These are phyloP conservation scores for Diplodia seriata DNA, from an alignment of 2,329 filamentous ascomycete species.

Conservation along the genomic window DNA sequence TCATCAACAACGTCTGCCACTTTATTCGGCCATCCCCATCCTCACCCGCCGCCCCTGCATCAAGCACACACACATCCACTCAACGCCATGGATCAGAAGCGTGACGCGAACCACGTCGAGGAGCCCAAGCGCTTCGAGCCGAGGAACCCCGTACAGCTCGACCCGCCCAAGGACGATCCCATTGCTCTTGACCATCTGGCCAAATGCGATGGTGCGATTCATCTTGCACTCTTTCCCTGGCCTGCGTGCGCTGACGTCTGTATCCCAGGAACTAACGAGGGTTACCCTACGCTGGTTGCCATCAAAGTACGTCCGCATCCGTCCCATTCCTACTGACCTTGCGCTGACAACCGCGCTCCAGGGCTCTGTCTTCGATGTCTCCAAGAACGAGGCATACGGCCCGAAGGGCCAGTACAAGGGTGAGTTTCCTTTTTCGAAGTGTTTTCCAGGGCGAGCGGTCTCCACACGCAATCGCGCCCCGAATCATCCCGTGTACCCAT, in stretches of 20 bases:
- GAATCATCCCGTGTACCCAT: not conserved
- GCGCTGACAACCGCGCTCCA: slow-evolving; percentile 47
- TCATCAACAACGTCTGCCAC: slow-evolving; percentile 21
- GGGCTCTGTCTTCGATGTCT: slow-evolving; percentile 95
- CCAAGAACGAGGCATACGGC: slow-evolving; percentile 84
- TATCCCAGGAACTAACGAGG: slow-evolving; percentile 66
- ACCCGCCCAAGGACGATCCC: slow-evolving; percentile 84
- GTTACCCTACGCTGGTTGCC: slow-evolving; percentile 64
- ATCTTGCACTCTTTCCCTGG: slow-evolving; percentile 45
- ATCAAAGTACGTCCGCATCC: slow-evolving; percentile 57
- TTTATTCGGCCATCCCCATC: slow-evolving; percentile 14
- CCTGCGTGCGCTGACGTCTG: not conserved
- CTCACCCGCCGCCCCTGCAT: too few relatives aligned
- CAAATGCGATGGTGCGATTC: slow-evolving; percentile 74
- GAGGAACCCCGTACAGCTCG: slow-evolving; percentile 75
- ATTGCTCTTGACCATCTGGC: slow-evolving; percentile 82
- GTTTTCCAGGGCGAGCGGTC: not conserved
- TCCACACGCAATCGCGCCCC: not conserved
- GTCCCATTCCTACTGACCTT: not conserved
- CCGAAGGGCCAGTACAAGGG: slow-evolving; percentile 84
- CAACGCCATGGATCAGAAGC: slow-evolving; percentile 28
- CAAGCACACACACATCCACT: not conserved
- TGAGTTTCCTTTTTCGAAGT: slow-evolving; percentile 53
- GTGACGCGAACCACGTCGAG: slow-evolving; percentile 39
- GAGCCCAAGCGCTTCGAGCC: slow-evolving; percentile 72